These are phyloP conservation scores for Lepidopterella palustris DNA, from an alignment of 495 filamentous ascomycete genomes.

Conservation along the genomic window DNA sequence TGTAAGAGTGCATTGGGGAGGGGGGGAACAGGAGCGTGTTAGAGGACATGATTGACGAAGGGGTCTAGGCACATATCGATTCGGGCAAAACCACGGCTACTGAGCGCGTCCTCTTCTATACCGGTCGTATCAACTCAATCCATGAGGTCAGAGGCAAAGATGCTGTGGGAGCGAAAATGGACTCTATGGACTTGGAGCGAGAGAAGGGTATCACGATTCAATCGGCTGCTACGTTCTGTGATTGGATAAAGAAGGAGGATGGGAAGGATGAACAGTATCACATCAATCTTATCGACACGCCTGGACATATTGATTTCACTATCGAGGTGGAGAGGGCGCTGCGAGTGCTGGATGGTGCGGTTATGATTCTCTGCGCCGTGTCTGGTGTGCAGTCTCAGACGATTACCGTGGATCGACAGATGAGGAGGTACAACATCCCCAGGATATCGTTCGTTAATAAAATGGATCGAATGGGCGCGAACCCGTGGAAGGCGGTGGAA, in stretches of 20 bases:
- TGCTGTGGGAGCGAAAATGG: conserved; percentile 97
- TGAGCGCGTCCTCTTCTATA: conserved; percentile 97
- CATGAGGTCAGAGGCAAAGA: conserved; percentile 97
- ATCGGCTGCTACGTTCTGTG: conserved; percentile 94
- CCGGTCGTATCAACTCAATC: conserved; percentile 90
- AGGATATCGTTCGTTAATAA: conserved; percentile 97
- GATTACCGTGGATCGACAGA: conserved; percentile 96
- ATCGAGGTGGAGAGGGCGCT: conserved; percentile 98
- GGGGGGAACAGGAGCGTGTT: conserved; percentile 17
- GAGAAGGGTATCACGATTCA: conserved; percentile 99
- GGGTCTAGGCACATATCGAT: conserved; percentile 85
- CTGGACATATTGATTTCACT: conserved; percentile 98
- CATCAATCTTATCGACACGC: conserved; percentile 97
- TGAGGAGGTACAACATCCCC: conserved; percentile 96
- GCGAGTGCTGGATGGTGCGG: conserved; percentile 91
- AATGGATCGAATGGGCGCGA: conserved; percentile 99
- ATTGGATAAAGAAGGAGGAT: conserved; percentile 79
- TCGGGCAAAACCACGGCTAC: conserved; percentile 97
- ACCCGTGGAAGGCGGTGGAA: conserved; percentile 95
- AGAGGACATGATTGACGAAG: neutral
- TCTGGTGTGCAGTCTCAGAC: conserved; percentile 97
- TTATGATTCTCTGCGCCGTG: conserved; percentile 98
- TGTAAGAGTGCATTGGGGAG: conserved; percentile 43
- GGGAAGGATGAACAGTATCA: conserved; percentile 85
- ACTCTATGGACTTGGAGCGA: conserved; percentile 97